A percentile compares a stretch with the other conserved stretches of the same genome.
Evolutionary conservation across 345 rosid genomes (phyloP).

Genomic region (Heritiera fomes): DNA sequence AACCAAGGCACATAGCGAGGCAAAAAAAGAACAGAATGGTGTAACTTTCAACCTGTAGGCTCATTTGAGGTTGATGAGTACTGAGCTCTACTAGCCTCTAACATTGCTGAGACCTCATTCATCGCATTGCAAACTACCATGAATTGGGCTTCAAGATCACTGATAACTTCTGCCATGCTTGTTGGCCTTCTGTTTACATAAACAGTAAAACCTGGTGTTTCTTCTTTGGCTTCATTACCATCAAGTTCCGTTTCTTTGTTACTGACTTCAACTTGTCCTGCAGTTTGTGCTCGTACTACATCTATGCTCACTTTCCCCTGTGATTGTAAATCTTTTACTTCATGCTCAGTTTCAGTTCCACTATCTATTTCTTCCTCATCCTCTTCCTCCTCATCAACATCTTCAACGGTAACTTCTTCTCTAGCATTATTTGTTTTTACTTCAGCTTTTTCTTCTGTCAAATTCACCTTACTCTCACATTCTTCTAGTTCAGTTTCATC

Average conservation of each 20-base stretch:
- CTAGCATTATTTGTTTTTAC: conserved; percentile 30
- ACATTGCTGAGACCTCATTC: conserved; percentile 67
- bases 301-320: conserved; percentile 48
- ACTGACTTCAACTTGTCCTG: conserved; percentile 52
- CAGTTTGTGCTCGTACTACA: conserved; percentile 46
- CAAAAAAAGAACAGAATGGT: neutral
- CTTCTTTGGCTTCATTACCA: conserved; percentile 45
- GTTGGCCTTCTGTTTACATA: conserved; percentile 91
- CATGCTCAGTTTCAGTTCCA: conserved; percentile 45
- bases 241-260: conserved; percentile 56
- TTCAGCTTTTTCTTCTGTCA: conserved; percentile 37
- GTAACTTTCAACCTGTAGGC: conserved; percentile 55
- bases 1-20: neutral
- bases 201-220: conserved; percentile 80
- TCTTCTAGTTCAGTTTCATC: conserved; percentile 68
- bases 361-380: conserved; percentile 48
- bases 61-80: conserved; percentile 57
- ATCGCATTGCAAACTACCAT: conserved; percentile 60
- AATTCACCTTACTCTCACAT: conserved; percentile 36
- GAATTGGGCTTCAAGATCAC: conserved; percentile 89
- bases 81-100: conserved; percentile 82
- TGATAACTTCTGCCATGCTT: conserved; percentile 90
- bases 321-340: conserved; percentile 41
- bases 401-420: conserved; percentile 80
- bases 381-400: conserved; percentile 39